Conservation (phyloP, 768 basidiomycete genomes). For the Naganishia antarctica region DNA sequence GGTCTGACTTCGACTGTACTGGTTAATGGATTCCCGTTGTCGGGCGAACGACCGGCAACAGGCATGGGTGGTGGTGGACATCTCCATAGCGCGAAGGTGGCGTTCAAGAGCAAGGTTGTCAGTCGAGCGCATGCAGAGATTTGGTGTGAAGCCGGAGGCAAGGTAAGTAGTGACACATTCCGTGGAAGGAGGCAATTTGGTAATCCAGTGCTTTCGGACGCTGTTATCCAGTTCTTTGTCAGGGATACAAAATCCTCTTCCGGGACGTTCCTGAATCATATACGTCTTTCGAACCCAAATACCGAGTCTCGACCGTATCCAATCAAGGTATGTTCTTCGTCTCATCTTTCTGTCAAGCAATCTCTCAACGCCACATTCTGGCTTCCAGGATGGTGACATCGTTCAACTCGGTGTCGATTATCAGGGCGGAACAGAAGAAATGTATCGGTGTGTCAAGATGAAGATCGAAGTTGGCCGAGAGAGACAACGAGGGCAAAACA, state of each 20-base stretch:
- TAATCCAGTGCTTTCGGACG: neutral
- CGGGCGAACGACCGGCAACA: slow-evolving; percentile 16
- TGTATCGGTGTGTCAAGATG: slow-evolving; percentile 96
- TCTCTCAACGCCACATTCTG: neutral
- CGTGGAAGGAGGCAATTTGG: slow-evolving; percentile 15
- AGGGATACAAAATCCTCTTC: slow-evolving; percentile 82
- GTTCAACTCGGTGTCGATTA: slow-evolving; percentile 95
- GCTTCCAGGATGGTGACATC: slow-evolving; percentile 70
- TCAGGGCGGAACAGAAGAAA: slow-evolving; percentile 93
- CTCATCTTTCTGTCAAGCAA: neutral
- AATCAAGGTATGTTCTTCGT: slow-evolving; percentile 54
- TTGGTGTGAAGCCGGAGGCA: slow-evolving; percentile 59
- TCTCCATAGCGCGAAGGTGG: slow-evolving; percentile 70
- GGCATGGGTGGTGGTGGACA: slow-evolving; percentile 49
- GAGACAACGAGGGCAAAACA: slow-evolving; percentile 83
- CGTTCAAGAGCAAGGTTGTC: slow-evolving; percentile 93
- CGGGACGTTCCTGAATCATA: slow-evolving; percentile 94
- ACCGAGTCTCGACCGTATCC: slow-evolving; percentile 70
- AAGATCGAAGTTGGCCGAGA: slow-evolving; percentile 81
- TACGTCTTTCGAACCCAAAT: slow-evolving; percentile 76
- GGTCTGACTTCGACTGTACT: slow-evolving; percentile 1
- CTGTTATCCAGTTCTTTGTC: slow-evolving; percentile 64
- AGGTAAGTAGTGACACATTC: slow-evolving; percentile 40
- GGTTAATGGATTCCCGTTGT: slow-evolving; percentile 19
- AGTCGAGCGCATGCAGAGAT: slow-evolving; percentile 91